Evolutionary conservation across 164 flowering plant species (phyloP), one percentile per base, ranked within the genome.

Genomic region (Nymphaea colorata): DNA sequence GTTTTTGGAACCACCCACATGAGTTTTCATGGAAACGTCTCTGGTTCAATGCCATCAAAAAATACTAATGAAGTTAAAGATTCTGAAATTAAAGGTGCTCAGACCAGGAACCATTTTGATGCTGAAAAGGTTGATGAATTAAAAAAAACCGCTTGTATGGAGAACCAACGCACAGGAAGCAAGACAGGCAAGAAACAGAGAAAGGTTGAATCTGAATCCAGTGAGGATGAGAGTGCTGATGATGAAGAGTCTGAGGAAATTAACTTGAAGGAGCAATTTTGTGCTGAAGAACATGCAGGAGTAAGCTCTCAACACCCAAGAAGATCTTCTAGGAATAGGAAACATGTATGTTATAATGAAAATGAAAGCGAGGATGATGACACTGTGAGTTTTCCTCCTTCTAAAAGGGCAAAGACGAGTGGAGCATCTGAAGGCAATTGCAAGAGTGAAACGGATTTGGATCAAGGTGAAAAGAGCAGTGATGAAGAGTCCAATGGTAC

Each of bases 291-390:
- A 17, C 41, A 36, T 66, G 79, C 61, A 57, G 18, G 14, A 44
- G 43, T 36, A 65, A 70, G 65, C 41, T 76, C 67, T 5, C 70
- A 43, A 42, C 5, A 59, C 42, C 79, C 75, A 5, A 72, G 87
- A 61, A 82, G 84, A 66, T 87, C 89, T 42, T 36, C 68, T 43
- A 76, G 90, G 66, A 72, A 62, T 3, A 87, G 75, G 70, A 80
- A 77, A 42, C 64, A 82, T 14, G 83, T 85, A 53, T 82, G 82
- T 8, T 87, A 85, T 65, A 76, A 75, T 43, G 92, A 88, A 66
- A 70, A 80, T 70, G 17, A 59, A 16, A 80, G 82, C 70, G 85
- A 83, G 67, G 87, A 84, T 66, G 75, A 80, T 11, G 57, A 51
- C 8, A 25, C 68, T 42, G 66, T 41, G 62, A 63, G 43, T 42